Conservation (phyloP, 345 rosid species). For the Moricandia moricandioides region DNA sequence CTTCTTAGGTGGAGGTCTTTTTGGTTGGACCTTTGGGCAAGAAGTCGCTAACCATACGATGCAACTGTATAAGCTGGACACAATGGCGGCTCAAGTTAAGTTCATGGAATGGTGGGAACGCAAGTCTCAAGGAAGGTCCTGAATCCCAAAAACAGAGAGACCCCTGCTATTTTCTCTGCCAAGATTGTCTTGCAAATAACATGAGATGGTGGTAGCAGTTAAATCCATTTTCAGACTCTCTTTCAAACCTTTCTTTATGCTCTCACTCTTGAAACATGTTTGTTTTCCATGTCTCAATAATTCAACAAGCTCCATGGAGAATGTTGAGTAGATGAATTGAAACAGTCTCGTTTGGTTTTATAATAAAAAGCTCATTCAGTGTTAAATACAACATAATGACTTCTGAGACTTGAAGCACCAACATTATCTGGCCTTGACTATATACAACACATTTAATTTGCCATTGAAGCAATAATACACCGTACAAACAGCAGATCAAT, state of each 20-base stretch:
- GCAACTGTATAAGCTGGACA: conserved; percentile 84
- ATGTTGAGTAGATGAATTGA: background rate
- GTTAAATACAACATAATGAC: background rate
- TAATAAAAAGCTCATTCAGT: background rate
- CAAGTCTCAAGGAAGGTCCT: conserved; percentile 44
- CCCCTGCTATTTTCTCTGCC: conserved; percentile 1
- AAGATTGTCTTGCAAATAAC: conserved; percentile 7
- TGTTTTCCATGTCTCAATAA: conserved; percentile 23
- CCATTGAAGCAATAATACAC: too few species aligned
- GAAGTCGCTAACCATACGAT: conserved; percentile 67
- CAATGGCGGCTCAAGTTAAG: conserved; percentile 83
- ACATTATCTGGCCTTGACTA: background rate
- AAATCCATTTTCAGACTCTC: conserved; percentile 12
- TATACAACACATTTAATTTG: too few species aligned
- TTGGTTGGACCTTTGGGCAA: conserved; percentile 91
- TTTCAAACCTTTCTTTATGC: background rate
- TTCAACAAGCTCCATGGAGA: conserved; percentile 2
- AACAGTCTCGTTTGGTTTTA: background rate
- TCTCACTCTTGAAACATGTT: conserved; percentile 15
- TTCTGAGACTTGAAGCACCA: background rate
- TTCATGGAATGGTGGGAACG: conserved; percentile 94
- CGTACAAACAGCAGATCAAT: too few species aligned
- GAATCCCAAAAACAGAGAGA: conserved; percentile 11
- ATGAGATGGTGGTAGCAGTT: background rate
- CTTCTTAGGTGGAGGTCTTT: conserved; percentile 72